Conservation (phyloP, 768 basidiomycete genomes). For the Hypholoma sublateritium region DNA sequence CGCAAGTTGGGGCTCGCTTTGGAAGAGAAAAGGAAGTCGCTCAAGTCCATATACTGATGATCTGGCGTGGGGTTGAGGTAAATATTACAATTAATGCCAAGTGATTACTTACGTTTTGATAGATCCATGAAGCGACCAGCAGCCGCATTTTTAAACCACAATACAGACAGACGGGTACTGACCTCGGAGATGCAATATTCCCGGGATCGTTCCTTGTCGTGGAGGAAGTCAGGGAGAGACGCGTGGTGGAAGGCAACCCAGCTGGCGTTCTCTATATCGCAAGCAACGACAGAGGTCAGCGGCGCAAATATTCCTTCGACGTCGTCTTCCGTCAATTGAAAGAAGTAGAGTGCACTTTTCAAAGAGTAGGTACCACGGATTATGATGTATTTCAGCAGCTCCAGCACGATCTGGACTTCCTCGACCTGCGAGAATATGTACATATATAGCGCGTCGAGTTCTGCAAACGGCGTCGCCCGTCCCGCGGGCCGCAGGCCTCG, state of each 20-base stretch:
- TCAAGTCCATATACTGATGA: too few species aligned
- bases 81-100: too few species aligned
- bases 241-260: not conserved
- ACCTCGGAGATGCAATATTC: not conserved
- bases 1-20: too few species aligned
- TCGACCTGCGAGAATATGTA: constrained; percentile 5
- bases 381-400: not conserved
- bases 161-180: too few species aligned
- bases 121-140: too few species aligned
- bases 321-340: not conserved
- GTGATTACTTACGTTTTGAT: too few species aligned
- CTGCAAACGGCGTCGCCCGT: not conserved
- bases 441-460: constrained; percentile 1
- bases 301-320: not conserved
- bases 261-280: not conserved
- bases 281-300: not conserved
- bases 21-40: too few species aligned
- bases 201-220: not conserved
- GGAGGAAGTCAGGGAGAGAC: not conserved
- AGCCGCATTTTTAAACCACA: too few species aligned
- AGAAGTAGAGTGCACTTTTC: not conserved
- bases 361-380: not conserved
- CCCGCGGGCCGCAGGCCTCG: not conserved
- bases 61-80: too few species aligned
- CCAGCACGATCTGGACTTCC: not conserved